phyloP scores from a whole-genome alignment of 805 yeast genomes.

The Tanozyma kutaoensis region DNA sequence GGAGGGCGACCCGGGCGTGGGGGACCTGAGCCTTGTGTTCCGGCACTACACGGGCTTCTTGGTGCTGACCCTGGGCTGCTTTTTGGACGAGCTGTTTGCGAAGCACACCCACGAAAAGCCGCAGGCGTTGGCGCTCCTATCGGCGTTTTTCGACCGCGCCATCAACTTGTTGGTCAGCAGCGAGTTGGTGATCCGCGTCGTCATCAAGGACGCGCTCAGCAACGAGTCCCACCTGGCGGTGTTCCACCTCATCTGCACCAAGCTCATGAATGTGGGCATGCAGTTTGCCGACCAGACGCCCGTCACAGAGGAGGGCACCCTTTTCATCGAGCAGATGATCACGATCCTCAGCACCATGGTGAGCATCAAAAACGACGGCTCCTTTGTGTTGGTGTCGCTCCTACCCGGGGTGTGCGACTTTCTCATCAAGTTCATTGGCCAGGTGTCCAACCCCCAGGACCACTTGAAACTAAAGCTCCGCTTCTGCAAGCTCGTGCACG shows the following conservation, averaged over 20 bases:
- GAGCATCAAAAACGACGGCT: constrained; percentile 17
- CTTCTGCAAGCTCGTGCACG: constrained; percentile 23
- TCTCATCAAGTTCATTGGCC: constrained; percentile 14
- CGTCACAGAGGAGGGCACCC: constrained; percentile 13
- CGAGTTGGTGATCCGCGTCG: constrained; percentile 48
- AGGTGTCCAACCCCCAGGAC: constrained; percentile 14
- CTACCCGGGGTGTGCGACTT: constrained; percentile 18
- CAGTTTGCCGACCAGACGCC: constrained; percentile 13
- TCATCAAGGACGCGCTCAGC: constrained; percentile 58
- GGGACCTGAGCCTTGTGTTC: constrained; percentile 34
- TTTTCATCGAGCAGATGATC: constrained; percentile 36
- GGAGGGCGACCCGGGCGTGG: constrained; percentile 11
- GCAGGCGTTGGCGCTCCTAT: constrained; percentile 22
- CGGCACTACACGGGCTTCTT: constrained; percentile 62
- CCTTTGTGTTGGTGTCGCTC: constrained; percentile 18
- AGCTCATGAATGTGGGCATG: constrained; percentile 24
- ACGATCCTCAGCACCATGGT: constrained; percentile 30
- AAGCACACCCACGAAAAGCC: constrained; percentile 9
- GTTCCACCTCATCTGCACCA: constrained; percentile 33
- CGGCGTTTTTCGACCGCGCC: constrained; percentile 37
- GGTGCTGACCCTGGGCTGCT: constrained; percentile 58
- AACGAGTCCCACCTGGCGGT: constrained; percentile 50
- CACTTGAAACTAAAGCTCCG: constrained; percentile 27
- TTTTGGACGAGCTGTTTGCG: constrained; percentile 22
- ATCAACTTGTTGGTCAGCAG: constrained; percentile 33